These are phyloP conservation scores for Coniophora puteana DNA, from an alignment of 1,284 basidiomycete genomes.

Conservation along the genomic window DNA sequence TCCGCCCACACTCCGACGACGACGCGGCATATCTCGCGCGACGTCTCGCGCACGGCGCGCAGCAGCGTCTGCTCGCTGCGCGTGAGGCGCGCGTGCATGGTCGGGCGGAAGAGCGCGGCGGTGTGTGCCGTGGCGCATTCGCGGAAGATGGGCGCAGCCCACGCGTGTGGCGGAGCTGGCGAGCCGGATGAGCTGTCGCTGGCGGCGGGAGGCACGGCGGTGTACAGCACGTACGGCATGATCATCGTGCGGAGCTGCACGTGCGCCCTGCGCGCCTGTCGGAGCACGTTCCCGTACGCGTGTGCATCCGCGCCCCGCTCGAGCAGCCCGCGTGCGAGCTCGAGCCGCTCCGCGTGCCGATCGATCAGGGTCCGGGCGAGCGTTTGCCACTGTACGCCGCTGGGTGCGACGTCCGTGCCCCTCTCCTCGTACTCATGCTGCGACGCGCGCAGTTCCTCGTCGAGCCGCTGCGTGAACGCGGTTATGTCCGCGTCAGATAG, in stretches of 20 bases:
- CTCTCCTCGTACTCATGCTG: constrained; percentile 14
- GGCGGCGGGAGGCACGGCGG: neutral
- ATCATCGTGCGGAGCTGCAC: constrained; percentile 20
- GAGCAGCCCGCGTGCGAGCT: constrained; percentile 22
- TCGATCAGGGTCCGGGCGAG: constrained; percentile 35
- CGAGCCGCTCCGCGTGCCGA: constrained; percentile 36
- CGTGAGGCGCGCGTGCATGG: constrained; percentile 4
- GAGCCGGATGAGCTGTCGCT: neutral
- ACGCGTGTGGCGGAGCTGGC: neutral
- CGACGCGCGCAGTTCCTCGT: constrained; percentile 15
- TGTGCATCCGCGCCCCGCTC: neutral
- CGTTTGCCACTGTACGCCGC: constrained; percentile 37
- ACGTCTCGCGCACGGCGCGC: constrained; percentile 2
- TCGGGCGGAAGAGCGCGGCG: neutral
- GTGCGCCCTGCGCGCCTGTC: constrained; percentile 15
- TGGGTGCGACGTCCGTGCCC: constrained; percentile 11
- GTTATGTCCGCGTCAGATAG: constrained; percentile 15
- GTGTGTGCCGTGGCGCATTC: constrained; percentile 7
- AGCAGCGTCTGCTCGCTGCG: constrained; percentile 3
- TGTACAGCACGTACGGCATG: constrained; percentile 16
- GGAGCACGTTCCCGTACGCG: neutral
- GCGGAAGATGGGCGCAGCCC: constrained; percentile 3
- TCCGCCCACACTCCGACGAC: too few relatives aligned
- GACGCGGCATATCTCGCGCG: constrained; percentile 7
- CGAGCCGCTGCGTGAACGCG: constrained; percentile 12